Conservation (phyloP, 768 basidiomycete species). For the Serendipita indica region DNA sequence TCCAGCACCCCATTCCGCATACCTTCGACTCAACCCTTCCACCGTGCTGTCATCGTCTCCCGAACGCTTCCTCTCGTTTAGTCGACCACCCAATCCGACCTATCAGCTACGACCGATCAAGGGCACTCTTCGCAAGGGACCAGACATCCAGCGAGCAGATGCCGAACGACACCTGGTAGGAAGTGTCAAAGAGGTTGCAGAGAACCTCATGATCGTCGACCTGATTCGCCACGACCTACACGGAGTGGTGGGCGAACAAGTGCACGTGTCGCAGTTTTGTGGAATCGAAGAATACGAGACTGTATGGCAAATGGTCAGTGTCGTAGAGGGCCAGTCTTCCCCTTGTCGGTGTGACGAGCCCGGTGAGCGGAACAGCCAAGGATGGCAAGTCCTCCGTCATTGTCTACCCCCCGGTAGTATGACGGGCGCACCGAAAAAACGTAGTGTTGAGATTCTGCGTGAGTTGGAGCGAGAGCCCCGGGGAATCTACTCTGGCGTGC, state of each 20-base stretch:
- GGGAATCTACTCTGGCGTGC: conserved; percentile 79
- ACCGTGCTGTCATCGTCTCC: conserved; percentile 78
- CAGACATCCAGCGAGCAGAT: conserved; percentile 40
- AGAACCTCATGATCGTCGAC: conserved; percentile 98
- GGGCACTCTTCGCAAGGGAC: conserved; percentile 62
- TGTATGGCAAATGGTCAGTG: conserved; percentile 91
- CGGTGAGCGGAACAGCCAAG: conserved; percentile 27
- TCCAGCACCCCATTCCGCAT: conserved; percentile 81
- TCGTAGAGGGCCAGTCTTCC: conserved; percentile 58
- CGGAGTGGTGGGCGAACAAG: conserved; percentile 65
- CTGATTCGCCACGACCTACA: conserved; percentile 88
- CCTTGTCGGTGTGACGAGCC: too few species aligned
- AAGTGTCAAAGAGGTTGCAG: conserved; percentile 79
- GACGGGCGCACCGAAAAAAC: conserved; percentile 94
- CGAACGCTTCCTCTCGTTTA: conserved; percentile 76
- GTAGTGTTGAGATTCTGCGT: conserved; percentile 80
- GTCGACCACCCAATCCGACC: conserved; percentile 42
- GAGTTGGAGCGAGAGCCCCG: conserved; percentile 57
- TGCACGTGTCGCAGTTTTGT: conserved; percentile 74
- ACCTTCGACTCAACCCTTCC: conserved; percentile 59
- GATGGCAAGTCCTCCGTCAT: conserved; percentile 62
- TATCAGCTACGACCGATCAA: conserved; percentile 92
- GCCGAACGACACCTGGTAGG: conserved; percentile 50
- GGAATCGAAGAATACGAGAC: conserved; percentile 82
- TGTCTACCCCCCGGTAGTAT: conserved; percentile 94